phyloP scores from a whole-genome alignment of 2,329 filamentous ascomycete genomes.

The Bipolaris sorokiniana region DNA sequence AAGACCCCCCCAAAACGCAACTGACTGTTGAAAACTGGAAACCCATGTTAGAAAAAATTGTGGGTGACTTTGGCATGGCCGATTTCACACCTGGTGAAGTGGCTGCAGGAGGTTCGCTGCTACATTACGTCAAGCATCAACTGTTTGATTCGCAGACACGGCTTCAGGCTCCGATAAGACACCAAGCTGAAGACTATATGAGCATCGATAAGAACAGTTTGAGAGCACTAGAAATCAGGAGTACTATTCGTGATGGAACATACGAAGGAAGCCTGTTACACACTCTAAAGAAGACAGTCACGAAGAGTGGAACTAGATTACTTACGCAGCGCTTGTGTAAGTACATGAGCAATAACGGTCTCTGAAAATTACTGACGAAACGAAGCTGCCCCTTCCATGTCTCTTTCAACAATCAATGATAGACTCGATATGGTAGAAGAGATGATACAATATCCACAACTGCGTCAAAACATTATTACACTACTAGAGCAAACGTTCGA shows the following conservation, averaged over 20 bases:
- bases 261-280: slow-evolving; percentile 87
- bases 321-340: slow-evolving; percentile 81
- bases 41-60: slow-evolving; percentile 75
- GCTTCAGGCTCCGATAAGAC: slow-evolving; percentile 79
- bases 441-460: slow-evolving; percentile 69
- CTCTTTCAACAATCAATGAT: slow-evolving; percentile 74
- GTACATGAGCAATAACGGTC: slow-evolving; percentile 15
- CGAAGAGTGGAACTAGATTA: slow-evolving; percentile 85
- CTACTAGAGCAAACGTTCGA: slow-evolving; percentile 80
- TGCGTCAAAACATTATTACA: slow-evolving; percentile 72
- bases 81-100: slow-evolving; percentile 73
- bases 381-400: slow-evolving; percentile 82
- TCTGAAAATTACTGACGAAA: slow-evolving; percentile 6
- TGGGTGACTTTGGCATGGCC: slow-evolving; percentile 60
- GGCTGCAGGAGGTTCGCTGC: slow-evolving; percentile 76
- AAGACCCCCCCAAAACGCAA: slow-evolving; percentile 55
- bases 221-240: slow-evolving; percentile 84
- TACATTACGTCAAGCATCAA: slow-evolving; percentile 82
- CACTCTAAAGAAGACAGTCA: slow-evolving; percentile 86
- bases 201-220: slow-evolving; percentile 90
- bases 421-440: slow-evolving; percentile 81
- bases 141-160: slow-evolving; percentile 79
- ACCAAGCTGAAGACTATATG: slow-evolving; percentile 79
- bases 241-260: slow-evolving; percentile 79
- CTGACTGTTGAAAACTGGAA: slow-evolving; percentile 69